A percentile compares a stretch with the other conserved stretches of the same genome.
phyloP scores from a whole-genome alignment of 768 basidiomycete genomes.

The Hydnomerulius pinastri region DNA sequence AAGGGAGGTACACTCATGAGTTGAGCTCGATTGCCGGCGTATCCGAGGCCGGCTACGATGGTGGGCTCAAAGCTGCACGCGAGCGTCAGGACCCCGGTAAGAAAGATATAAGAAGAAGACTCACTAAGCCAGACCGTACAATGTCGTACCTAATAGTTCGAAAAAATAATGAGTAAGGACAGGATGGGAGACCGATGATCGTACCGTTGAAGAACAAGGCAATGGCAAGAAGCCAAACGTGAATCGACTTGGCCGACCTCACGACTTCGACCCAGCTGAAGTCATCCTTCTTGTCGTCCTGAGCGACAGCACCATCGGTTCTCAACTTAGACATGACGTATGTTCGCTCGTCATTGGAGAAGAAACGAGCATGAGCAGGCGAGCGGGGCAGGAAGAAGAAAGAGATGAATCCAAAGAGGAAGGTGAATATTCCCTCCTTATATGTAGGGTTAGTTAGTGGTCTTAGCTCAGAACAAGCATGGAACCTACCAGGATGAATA shows the following conservation, averaged over 20 bases:
- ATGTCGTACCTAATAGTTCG: slow-evolving; percentile 13
- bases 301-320: slow-evolving; percentile 32
- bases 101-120: slow-evolving; percentile 23
- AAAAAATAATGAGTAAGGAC: background rate
- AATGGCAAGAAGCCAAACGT: slow-evolving; percentile 53
- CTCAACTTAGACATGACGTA: slow-evolving; percentile 39
- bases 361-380: slow-evolving; percentile 48
- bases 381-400: slow-evolving; percentile 52
- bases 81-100: slow-evolving; percentile 39
- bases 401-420: slow-evolving; percentile 51
- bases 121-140: slow-evolving; percentile 26
- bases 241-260: slow-evolving; percentile 49
- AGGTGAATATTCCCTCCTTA: slow-evolving; percentile 63
- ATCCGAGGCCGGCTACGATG: slow-evolving; percentile 65
- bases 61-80: slow-evolving; percentile 68
- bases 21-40: slow-evolving; percentile 53
- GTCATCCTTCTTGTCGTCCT: slow-evolving; percentile 43
- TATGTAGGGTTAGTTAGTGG: background rate
- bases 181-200: slow-evolving; percentile 13
- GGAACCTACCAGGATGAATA: slow-evolving; percentile 49
- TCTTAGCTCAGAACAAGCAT: background rate
- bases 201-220: slow-evolving; percentile 56
- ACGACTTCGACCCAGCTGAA: slow-evolving; percentile 62
- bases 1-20: slow-evolving; percentile 65
- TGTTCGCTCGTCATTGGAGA: slow-evolving; percentile 49